Evolutionary conservation across 2,329 filamentous ascomycete species (phyloP).

Genomic region (Aspergillus niger): DNA sequence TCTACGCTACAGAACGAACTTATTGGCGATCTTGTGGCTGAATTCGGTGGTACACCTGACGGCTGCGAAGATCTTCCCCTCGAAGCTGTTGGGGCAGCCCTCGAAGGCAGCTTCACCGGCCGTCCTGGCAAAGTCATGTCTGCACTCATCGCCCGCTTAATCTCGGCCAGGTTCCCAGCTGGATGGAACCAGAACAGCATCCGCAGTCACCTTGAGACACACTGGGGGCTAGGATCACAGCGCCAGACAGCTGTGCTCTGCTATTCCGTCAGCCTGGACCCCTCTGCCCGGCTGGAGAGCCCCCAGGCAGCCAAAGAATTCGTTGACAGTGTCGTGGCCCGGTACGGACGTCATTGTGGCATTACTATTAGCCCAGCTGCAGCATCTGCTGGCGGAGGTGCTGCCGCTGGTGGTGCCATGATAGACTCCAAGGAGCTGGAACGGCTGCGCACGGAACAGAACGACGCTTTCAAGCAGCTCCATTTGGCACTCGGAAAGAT

Average conservation of each 20-base stretch:
- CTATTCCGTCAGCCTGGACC: background rate
- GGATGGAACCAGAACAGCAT: background rate
- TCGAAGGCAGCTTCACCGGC: background rate
- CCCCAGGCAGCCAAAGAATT: constrained; percentile 1
- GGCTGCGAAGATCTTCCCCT: constrained; percentile 6
- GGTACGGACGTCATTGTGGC: background rate
- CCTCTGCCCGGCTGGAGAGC: background rate
- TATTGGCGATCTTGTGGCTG: constrained; percentile 4
- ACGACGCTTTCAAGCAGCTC: background rate
- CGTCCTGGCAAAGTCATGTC: background rate
- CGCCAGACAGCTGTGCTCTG: constrained; percentile 7
- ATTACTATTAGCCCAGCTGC: background rate
- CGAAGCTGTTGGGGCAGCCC: constrained; percentile 1
- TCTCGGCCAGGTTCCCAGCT: constrained; percentile 3
- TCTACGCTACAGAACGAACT: constrained; percentile 10
- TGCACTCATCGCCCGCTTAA: background rate
- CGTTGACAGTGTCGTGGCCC: background rate
- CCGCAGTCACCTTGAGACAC: background rate
- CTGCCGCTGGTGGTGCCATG: background rate
- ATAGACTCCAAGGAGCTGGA: background rate
- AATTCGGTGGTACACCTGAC: constrained; percentile 3
- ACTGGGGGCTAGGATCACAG: background rate
- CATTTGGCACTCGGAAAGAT: constrained; percentile 3
- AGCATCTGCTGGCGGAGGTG: background rate
- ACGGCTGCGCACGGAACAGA: background rate